These are phyloP conservation scores for Hypericum androsaemum DNA, from an alignment of 345 rosid species.

Conservation along the genomic window DNA sequence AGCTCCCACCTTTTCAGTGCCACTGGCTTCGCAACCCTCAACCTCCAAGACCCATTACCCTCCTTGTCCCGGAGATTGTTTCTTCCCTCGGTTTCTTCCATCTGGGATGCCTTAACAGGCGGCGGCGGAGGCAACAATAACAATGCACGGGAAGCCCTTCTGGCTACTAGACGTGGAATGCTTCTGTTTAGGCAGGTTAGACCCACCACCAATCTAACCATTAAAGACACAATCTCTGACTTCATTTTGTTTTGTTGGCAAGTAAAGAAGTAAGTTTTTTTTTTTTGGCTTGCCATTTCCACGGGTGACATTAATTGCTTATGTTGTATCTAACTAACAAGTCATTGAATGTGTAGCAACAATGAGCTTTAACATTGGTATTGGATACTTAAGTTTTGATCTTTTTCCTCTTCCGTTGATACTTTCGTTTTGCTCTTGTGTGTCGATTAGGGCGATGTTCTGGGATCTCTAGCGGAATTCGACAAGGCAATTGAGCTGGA, in stretches of 20 bases:
- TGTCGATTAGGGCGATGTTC: conserved; percentile 58
- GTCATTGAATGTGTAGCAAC: too few species aligned
- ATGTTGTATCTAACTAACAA: too few species aligned
- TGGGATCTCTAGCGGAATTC: conserved; percentile 61
- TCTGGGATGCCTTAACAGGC: conserved; percentile 82
- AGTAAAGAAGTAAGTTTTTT: too few species aligned
- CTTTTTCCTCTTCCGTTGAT: too few species aligned
- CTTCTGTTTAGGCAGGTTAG: conserved; percentile 61
- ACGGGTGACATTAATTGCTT: too few species aligned
- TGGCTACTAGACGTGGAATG: conserved; percentile 68
- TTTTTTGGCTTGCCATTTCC: too few species aligned
- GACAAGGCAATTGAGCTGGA: conserved; percentile 73
- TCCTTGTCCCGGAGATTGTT: conserved; percentile 49
- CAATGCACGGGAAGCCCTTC: conserved; percentile 50
- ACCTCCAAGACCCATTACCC: conserved; percentile 26
- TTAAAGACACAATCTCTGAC: too few species aligned
- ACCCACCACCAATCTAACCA: too few species aligned
- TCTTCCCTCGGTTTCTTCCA: conserved; percentile 62
- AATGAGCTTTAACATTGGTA: too few species aligned
- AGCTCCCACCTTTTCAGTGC: conserved; percentile 12
- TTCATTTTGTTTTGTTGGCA: too few species aligned
- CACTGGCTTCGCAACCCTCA: conserved; percentile 8
- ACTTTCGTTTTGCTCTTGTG: not conserved
- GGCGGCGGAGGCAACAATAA: conserved; percentile 21
- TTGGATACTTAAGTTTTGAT: too few species aligned